Evolutionary conservation across 192 early-diverging fungal genomes (phyloP), one percentile per base, ranked within the genome.

Genomic region (Geosiphon pyriformis): DNA sequence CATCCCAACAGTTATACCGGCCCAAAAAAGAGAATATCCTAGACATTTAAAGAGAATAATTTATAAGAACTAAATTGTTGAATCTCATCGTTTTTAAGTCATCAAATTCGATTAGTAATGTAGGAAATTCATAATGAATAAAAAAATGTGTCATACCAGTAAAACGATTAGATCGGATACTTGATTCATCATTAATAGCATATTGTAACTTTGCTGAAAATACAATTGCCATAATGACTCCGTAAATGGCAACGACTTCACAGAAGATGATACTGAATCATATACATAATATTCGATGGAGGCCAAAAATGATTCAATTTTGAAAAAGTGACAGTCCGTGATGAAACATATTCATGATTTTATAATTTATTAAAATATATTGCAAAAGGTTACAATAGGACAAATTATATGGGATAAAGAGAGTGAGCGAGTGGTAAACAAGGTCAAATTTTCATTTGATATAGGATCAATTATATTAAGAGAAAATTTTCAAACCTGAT

Each of bases 201-300:
- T 84, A 82, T 29, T 80, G 82, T 10, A 96, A 70, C 72, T 95
- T 96, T 11, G 92, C 81, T 7, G 91, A 91, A 73, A 94, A 96
- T 33, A 98, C 92, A 68, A 98, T 98, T 23, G 94, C 92, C 85
- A 98, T 96, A 70, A 98, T 97, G 26, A 98, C 83, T 61, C 96
- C 96, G 80, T 98, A 98, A 67, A 98, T 98, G 66, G 94, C 96
- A 11, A 98, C 96, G 54, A 97, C 96, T 80, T 98, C 96, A 79
- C 94, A 98, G 72, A 98, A 98, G 74, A 97, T 98, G 68, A 98
- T 95, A 70, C 92, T 88, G 66, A 32, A 35, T 27, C n/a, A n/a
- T n/a, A n/a, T n/a, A n/a, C n/a, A n/a, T n/a, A n/a, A n/a, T n/a
- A n/a, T n/a, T n/a, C n/a, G n/a, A n/a, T n/a, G n/a, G n/a, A n/a